Percentiles rank a stretch among this genome's conserved stretches.
Conservation (phyloP, 768 basidiomycete genomes). For the Lyophyllum atratum region DNA sequence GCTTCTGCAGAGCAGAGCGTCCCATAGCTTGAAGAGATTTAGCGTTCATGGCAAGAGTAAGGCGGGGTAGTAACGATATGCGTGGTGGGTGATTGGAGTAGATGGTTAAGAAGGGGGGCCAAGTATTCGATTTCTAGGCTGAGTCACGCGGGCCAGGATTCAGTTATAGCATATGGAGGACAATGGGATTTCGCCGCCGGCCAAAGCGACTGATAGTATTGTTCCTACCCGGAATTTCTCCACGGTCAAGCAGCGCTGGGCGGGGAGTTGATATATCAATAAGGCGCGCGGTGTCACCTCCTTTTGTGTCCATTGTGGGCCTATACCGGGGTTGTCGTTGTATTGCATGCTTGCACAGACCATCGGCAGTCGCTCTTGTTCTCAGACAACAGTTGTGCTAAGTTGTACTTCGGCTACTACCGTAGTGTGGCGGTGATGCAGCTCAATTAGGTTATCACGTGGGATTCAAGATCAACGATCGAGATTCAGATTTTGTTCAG, state of each 20-base stretch:
- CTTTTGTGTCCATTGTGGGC: neutral
- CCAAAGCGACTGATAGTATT: neutral
- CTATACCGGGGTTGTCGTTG: neutral
- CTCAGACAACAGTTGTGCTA: neutral
- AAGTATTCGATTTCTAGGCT: neutral
- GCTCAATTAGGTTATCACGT: neutral
- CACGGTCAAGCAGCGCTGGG: neutral
- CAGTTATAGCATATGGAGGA: conserved; percentile 1
- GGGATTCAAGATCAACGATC: neutral
- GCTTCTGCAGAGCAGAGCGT: conserved; percentile 16
- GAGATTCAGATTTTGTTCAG: conserved; percentile 1
- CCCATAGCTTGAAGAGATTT: conserved; percentile 8
- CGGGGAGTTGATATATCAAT: neutral
- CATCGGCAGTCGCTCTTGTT: conserved; percentile 1
- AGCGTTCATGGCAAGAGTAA: conserved; percentile 5
- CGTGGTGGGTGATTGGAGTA: neutral
- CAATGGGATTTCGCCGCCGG: conserved; percentile 4
- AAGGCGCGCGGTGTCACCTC: neutral
- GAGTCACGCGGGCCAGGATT: neutral
- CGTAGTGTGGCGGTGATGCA: neutral
- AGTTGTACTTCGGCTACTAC: neutral
- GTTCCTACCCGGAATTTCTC: neutral
- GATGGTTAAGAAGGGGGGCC: neutral
- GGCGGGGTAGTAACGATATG: neutral
- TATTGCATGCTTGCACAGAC: neutral